Percentiles rank a stretch among this genome's conserved stretches.
Conservation (phyloP, 768 basidiomycete species). For the Lepiota brunneoincarnata region DNA sequence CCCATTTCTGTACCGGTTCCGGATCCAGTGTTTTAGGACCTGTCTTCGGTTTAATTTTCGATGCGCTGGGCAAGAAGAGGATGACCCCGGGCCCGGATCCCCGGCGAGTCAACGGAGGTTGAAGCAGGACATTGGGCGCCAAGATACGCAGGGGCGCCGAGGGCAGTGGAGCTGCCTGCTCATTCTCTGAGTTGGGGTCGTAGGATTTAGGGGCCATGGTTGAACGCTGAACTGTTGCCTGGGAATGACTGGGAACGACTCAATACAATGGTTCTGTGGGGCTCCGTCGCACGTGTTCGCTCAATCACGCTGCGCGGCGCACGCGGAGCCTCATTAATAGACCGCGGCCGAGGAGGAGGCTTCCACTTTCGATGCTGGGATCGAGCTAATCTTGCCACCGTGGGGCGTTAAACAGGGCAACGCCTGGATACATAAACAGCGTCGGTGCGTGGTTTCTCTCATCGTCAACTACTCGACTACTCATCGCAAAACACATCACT, state of each 20-base stretch:
- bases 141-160: conserved; percentile 33
- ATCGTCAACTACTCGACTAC: background rate
- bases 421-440: background rate
- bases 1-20: conserved; percentile 49
- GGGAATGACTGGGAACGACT: too few relatives aligned
- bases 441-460: background rate
- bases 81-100: conserved; percentile 48
- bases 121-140: conserved; percentile 31
- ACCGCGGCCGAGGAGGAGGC: too few relatives aligned
- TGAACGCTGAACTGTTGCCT: too few relatives aligned
- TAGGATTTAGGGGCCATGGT: conserved; percentile 21
- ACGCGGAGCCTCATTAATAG: too few relatives aligned
- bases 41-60: conserved; percentile 21
- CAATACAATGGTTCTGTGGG: too few relatives aligned
- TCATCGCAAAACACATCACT: background rate
- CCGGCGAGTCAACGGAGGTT: conserved; percentile 46
- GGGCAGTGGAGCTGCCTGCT: conserved; percentile 40
- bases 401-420: background rate
- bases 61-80: conserved; percentile 34
- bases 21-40: conserved; percentile 39
- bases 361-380: too few relatives aligned
- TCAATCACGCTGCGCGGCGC: too few relatives aligned
- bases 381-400: background rate
- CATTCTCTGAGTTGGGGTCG: conserved; percentile 36
- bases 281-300: too few relatives aligned